Evolutionary conservation across 2,329 filamentous ascomycete genomes (phyloP), one percentile per base, ranked within the genome.

Genomic region (Coniochaeta sp.): DNA sequence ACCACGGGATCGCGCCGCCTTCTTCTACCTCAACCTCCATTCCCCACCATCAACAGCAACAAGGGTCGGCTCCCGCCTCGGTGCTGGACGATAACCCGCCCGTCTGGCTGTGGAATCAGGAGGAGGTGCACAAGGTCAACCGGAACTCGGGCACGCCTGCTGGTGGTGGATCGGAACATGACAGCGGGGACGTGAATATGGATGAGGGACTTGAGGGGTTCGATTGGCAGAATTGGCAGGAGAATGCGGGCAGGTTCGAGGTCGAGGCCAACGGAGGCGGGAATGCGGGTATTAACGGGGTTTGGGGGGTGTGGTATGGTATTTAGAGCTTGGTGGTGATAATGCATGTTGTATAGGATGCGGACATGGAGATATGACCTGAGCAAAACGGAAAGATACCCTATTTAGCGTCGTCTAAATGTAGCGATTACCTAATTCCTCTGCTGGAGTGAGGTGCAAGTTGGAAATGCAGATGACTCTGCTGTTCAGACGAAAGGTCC

Each of bases 101-200:
- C 6, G 77, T 79, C 47, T 82, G 80, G 57, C 70, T 80, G 57
- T 82, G 80, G 45, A 74, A 75, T 1, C 68, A 67, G 12, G 69
- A 69, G 54, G 16, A 31, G 54, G 52, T 18, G 45, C 54, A 16
- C 46, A 54, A 12, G 57, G 55, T 40, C 47, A 56, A 38, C 13
- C 58, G 26, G 35, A 49, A 47, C 33, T 60, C 54, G 53, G 56
- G 45, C 51, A 54, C 50, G 42, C 53, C 52, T 38, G 1, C 65
- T 67, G 24, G 65, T n/a, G n/a, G n/a, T n/a, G n/a, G n/a, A n/a
- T n/a, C n/a, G n/a, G n/a, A n/a, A n/a, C n/a, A n/a, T n/a, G n/a
- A n/a, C n/a, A n/a, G 66, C 13, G 47, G 58, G 12, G 67, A 69
- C 51, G 60, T 67, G 12, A 65, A 63, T 28, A 67, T 70, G 64